These are phyloP conservation scores for Imleria badia DNA, from an alignment of 768 basidiomycete genomes.

Conservation along the genomic window DNA sequence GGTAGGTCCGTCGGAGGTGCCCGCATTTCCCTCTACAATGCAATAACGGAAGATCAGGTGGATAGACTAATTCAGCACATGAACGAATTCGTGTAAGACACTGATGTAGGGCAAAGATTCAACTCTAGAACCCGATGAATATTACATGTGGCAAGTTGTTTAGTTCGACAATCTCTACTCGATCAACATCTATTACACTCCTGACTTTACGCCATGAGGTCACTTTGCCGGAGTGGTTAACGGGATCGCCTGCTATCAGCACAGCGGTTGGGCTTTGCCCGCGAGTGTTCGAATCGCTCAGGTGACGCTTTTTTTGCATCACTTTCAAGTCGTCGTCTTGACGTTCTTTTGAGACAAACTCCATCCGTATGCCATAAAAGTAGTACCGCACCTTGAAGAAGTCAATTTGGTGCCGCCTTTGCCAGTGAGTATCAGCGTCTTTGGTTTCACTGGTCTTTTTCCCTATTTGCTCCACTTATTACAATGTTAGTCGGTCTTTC, in stretches of 20 bases:
- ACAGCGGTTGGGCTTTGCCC: slow-evolving; percentile 60
- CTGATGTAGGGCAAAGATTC: slow-evolving; percentile 1
- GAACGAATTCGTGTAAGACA: slow-evolving; percentile 44
- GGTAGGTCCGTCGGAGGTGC: slow-evolving; percentile 65
- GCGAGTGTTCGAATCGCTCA: slow-evolving; percentile 64
- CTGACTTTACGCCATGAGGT: slow-evolving; percentile 28
- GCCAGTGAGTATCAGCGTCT: too few species aligned
- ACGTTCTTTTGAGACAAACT: too few species aligned
- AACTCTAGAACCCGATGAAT: background rate
- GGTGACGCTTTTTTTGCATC: slow-evolving; percentile 47
- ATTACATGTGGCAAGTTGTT: too few species aligned
- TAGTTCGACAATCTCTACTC: too few species aligned
- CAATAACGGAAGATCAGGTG: slow-evolving; percentile 73
- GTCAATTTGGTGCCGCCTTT: too few species aligned
- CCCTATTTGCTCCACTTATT: too few species aligned
- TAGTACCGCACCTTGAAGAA: too few species aligned
- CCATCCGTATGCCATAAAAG: too few species aligned
- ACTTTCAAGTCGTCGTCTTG: too few species aligned
- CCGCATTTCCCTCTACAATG: slow-evolving; percentile 87
- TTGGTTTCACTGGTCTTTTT: too few species aligned
- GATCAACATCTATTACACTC: background rate
- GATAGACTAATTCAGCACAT: slow-evolving; percentile 62
- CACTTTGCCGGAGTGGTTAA: slow-evolving; percentile 97
- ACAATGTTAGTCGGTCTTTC: too few species aligned
- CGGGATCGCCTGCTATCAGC: slow-evolving; percentile 72